Evolutionary conservation across 371 early-diverging fungal genomes (phyloP).

Genomic region (Lichtheimia corymbifera): DNA sequence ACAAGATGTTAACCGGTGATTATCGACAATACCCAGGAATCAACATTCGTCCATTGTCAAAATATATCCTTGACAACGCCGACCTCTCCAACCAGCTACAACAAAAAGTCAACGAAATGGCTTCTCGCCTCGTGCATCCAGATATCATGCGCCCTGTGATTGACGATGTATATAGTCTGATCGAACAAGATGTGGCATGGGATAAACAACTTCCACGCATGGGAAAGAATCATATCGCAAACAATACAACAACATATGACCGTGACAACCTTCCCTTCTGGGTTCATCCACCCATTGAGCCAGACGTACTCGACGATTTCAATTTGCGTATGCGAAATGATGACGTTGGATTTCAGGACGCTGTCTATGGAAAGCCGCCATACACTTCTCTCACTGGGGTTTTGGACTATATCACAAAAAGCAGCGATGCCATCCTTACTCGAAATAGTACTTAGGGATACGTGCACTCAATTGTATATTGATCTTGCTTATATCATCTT

Average conservation of each 20-base stretch:
- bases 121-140: conserved; percentile 19
- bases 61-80: conserved; percentile 8
- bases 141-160: conserved; percentile 18
- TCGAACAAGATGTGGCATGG: conserved; percentile 38
- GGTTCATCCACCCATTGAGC: too few species aligned
- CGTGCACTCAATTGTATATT: too few species aligned
- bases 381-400: conserved; percentile 16
- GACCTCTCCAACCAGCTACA: conserved; percentile 26
- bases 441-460: too few species aligned
- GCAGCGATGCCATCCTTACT: too few species aligned
- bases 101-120: conserved; percentile 14
- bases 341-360: conserved; percentile 1
- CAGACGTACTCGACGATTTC: too few species aligned
- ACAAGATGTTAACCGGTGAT: conserved; percentile 23
- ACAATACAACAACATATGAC: too few species aligned
- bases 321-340: too few species aligned
- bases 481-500: too few species aligned
- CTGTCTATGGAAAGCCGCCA: conserved; percentile 21
- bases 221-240: not conserved
- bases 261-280: too few species aligned
- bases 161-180: conserved; percentile 16
- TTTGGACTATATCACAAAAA: conserved; percentile 14
- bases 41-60: not conserved
- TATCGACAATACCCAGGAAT: conserved; percentile 27
- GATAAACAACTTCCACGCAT: conserved; percentile 24